Evolutionary conservation across 495 filamentous ascomycete genomes (phyloP).

Genomic region (Xylaria curta): DNA sequence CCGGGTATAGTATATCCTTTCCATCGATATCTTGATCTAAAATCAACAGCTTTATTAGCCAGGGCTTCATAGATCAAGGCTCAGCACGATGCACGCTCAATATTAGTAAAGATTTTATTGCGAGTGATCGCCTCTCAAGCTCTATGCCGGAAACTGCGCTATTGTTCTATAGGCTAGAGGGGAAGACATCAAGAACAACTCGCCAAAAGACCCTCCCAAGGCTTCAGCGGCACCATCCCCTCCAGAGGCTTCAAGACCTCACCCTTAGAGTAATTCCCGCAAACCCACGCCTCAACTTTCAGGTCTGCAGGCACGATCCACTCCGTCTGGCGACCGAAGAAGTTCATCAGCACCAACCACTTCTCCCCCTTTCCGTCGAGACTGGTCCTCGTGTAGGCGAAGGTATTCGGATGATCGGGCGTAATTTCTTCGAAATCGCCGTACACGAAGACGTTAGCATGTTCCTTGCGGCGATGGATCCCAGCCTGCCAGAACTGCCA

Average conservation of each 20-base stretch:
- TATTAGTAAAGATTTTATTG: background rate
- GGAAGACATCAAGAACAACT: constrained; percentile 22
- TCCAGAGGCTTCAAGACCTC: constrained; percentile 30
- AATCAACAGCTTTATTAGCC: no score
- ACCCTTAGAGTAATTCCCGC: constrained; percentile 29
- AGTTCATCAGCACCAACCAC: constrained; percentile 40
- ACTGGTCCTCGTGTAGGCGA: constrained; percentile 38
- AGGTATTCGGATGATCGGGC: constrained; percentile 33
- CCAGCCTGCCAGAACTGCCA: constrained; percentile 55
- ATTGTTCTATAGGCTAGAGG: background rate
- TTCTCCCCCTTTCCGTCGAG: background rate
- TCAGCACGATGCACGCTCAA: no score
- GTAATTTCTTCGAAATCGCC: constrained; percentile 57
- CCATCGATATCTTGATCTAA: no score
- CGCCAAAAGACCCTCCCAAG: constrained; percentile 36
- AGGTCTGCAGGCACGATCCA: constrained; percentile 25
- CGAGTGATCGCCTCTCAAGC: background rate
- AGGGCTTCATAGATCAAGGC: no score
- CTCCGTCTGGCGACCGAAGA: constrained; percentile 33
- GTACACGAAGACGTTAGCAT: constrained; percentile 65
- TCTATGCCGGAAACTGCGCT: background rate
- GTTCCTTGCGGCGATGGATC: constrained; percentile 53
- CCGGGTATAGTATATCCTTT: no score
- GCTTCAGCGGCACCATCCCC: constrained; percentile 30
- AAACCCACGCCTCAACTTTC: constrained; percentile 29